Conservation (phyloP, 192 early-diverging fungal species). For the Backusella luteola region DNA sequence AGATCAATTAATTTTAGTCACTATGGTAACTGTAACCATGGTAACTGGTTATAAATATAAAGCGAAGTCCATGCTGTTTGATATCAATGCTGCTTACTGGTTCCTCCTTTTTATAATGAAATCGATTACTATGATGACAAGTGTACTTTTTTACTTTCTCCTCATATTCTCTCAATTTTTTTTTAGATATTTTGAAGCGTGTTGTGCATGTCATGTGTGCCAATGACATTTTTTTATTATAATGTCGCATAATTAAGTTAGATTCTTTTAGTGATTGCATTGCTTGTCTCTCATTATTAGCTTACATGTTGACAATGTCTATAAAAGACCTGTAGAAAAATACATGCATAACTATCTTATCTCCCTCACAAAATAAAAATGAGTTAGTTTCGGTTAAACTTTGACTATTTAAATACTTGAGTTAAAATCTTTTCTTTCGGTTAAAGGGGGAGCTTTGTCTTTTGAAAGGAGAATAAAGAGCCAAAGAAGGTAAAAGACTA, state of each 20-base stretch:
- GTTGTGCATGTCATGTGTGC: not conserved
- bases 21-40: not conserved
- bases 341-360: not conserved
- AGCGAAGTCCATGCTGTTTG: not conserved
- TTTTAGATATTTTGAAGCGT: not conserved
- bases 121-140: not conserved
- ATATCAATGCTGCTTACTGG: not conserved
- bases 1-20: not conserved
- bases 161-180: not conserved
- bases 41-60: not conserved
- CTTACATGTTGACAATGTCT: not conserved
- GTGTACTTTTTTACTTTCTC: not conserved
- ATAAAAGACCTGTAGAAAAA: not conserved
- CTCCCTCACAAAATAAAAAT: not conserved
- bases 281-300: not conserved
- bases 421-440: not conserved
- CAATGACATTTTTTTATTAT: not conserved
- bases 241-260: not conserved
- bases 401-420: slow-evolving; percentile 4
- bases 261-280: not conserved
- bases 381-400: not conserved
- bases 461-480: not conserved
- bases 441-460: not conserved
- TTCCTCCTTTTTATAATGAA: not conserved
- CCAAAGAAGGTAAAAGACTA: not conserved